These are phyloP conservation scores for Pseudophaeomoniella oleicola DNA, from an alignment of 2,329 filamentous ascomycete genomes.

Conservation along the genomic window DNA sequence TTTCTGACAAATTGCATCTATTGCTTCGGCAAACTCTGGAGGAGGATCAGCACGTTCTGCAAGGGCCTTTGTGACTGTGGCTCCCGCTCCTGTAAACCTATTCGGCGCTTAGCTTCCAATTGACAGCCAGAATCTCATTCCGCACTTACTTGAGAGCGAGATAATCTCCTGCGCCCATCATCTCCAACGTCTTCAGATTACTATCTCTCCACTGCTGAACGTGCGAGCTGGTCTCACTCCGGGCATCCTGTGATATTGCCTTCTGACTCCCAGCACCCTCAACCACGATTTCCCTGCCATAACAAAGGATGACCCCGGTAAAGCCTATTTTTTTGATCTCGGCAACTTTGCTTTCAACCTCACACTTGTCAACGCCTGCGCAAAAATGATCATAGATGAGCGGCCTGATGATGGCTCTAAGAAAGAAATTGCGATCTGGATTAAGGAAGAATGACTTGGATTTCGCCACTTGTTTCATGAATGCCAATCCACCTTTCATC, in stretches of 20 bases:
- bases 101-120: neutral
- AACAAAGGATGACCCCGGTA: constrained; percentile 37
- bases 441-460: constrained; percentile 30
- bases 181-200: constrained; percentile 37
- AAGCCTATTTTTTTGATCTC: constrained; percentile 35
- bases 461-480: constrained; percentile 24
- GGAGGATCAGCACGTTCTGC: constrained; percentile 24
- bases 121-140: neutral
- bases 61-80: constrained; percentile 24
- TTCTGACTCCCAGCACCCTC: constrained; percentile 23
- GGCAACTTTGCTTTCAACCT: constrained; percentile 30
- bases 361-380: constrained; percentile 33
- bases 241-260: constrained; percentile 15
- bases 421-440: constrained; percentile 31
- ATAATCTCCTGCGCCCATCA: constrained; percentile 37
- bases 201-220: constrained; percentile 37
- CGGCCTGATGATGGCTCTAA: constrained; percentile 29
- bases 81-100: constrained; percentile 33
- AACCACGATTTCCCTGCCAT: constrained; percentile 30
- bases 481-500: constrained; percentile 15
- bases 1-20: constrained; percentile 27
- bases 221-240: constrained; percentile 14
- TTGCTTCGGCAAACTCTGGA: constrained; percentile 23
- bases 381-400: constrained; percentile 44
- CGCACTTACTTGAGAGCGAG: constrained; percentile 34